Percentiles rank a stretch among this genome's conserved stretches.
Conservation (phyloP, 225 moss, liverwort and hornwort genomes). For the Antitrichia curtipendula region DNA sequence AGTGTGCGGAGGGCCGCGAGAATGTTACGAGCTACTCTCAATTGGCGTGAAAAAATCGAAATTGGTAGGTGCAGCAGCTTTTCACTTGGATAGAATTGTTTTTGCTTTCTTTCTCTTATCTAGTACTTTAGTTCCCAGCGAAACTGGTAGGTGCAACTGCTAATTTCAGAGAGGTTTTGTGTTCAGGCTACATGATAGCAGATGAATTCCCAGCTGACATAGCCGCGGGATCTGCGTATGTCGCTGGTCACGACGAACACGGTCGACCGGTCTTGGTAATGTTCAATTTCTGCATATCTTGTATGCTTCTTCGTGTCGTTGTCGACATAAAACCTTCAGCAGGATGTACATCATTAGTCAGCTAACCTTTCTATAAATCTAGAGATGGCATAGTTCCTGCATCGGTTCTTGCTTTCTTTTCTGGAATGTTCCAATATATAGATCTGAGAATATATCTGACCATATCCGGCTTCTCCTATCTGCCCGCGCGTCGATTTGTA, state of each 20-base stretch:
- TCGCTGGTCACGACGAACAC: slow-evolving; percentile 65
- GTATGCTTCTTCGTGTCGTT: background rate
- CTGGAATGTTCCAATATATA: background rate
- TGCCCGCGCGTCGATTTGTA: background rate
- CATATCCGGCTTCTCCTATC: background rate
- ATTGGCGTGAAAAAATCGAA: slow-evolving; percentile 72
- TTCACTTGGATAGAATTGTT: background rate
- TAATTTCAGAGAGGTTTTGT: background rate
- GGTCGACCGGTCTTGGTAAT: slow-evolving; percentile 77
- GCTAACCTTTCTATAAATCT: background rate
- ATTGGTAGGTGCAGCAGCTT: slow-evolving; percentile 47
- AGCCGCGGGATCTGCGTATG: slow-evolving; percentile 73
- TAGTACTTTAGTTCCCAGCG: background rate
- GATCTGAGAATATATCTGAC: background rate
- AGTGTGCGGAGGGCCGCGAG: slow-evolving; percentile 63
- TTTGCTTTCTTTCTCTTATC: background rate
- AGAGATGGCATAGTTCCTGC: background rate
- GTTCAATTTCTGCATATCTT: background rate
- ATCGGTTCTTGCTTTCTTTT: background rate
- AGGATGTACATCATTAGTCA: background rate
- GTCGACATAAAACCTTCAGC: background rate
- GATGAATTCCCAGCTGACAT: slow-evolving; percentile 89
- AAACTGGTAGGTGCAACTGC: background rate
- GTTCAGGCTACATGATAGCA: slow-evolving; percentile 64
- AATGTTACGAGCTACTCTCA: slow-evolving; percentile 63